Percentiles rank a stretch among this genome's conserved stretches.
These are phyloP conservation scores for Massariosphaeria phaeospora DNA, from an alignment of 495 filamentous ascomycete species.

Conservation along the genomic window DNA sequence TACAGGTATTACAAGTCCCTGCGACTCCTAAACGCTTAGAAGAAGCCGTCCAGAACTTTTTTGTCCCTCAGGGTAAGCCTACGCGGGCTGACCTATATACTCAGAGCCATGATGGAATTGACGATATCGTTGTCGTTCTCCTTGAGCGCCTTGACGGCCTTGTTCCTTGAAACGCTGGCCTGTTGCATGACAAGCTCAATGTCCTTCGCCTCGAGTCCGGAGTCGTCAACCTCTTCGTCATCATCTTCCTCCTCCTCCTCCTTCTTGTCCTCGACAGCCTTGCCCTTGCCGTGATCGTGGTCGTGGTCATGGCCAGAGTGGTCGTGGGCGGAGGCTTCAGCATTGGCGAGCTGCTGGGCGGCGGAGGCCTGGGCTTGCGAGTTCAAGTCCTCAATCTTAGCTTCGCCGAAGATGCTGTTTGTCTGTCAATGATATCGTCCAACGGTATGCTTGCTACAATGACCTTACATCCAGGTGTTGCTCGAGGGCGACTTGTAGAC, in stretches of 20 bases:
- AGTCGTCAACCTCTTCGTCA: slow-evolving; percentile 88
- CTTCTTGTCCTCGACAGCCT: slow-evolving; percentile 74
- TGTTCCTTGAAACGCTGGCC: slow-evolving; percentile 91
- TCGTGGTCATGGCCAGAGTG: slow-evolving; percentile 55
- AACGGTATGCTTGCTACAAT: neutral
- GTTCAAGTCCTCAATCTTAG: slow-evolving; percentile 99
- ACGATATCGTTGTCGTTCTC: slow-evolving; percentile 99
- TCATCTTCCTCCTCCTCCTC: slow-evolving; percentile 81
- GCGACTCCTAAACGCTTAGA: neutral
- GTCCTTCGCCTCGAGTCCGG: slow-evolving; percentile 94
- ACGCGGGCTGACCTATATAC: slow-evolving; percentile 59
- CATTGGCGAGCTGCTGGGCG: slow-evolving; percentile 81
- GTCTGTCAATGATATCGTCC: neutral
- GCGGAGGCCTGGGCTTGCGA: slow-evolving; percentile 91
- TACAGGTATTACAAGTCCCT: slow-evolving; percentile 13
- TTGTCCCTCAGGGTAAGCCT: neutral
- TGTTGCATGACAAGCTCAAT: slow-evolving; percentile 99
- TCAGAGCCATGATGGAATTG: slow-evolving; percentile 99
- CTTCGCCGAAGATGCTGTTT: slow-evolving; percentile 94
- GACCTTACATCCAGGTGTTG: slow-evolving; percentile 96
- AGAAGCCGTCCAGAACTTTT: slow-evolving; percentile 5
- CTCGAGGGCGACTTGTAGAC: slow-evolving; percentile 97
- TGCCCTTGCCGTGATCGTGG: slow-evolving; percentile 63
- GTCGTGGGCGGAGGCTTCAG: slow-evolving; percentile 54
- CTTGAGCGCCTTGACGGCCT: slow-evolving; percentile 96